Conservation (phyloP, 805 yeast genomes). For the Yamadazyma kitorensis region DNA sequence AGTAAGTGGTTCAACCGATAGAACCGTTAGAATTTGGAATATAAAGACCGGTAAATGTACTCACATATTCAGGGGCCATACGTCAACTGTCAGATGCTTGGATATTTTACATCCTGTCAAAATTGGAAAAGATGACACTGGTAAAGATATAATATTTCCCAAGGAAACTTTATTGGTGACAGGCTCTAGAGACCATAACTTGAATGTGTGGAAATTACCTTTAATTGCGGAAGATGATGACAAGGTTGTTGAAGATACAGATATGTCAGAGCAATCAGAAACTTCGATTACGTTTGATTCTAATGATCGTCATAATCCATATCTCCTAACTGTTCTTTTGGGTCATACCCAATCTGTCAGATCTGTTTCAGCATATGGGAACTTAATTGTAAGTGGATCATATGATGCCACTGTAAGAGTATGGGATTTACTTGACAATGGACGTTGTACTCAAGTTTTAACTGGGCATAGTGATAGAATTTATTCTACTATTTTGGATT, state of each 20-base stretch:
- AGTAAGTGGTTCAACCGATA: slow-evolving; percentile 92
- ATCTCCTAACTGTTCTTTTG: slow-evolving; percentile 60
- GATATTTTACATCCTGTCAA: slow-evolving; percentile 72
- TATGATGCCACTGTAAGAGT: slow-evolving; percentile 89
- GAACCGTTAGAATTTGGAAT: slow-evolving; percentile 94
- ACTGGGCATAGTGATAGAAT: slow-evolving; percentile 86
- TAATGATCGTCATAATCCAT: slow-evolving; percentile 52
- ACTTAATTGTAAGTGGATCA: slow-evolving; percentile 81
- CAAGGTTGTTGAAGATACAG: slow-evolving; percentile 31
- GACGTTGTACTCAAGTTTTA: slow-evolving; percentile 68
- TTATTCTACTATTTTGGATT: slow-evolving; percentile 84
- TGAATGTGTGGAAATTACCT: slow-evolving; percentile 58
- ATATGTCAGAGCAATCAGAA: slow-evolving; percentile 2
- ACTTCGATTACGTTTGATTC: slow-evolving; percentile 28
- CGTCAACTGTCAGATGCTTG: slow-evolving; percentile 88
- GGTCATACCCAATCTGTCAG: slow-evolving; percentile 60
- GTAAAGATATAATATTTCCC: slow-evolving; percentile 56
- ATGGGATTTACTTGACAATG: slow-evolving; percentile 76
- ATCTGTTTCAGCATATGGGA: slow-evolving; percentile 82
- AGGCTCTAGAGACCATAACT: slow-evolving; percentile 44
- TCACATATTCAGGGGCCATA: slow-evolving; percentile 87
- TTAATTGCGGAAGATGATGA: slow-evolving; percentile 27
- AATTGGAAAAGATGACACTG: slow-evolving; percentile 60
- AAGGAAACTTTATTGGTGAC: slow-evolving; percentile 60
- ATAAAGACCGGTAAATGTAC: slow-evolving; percentile 81